Evolutionary conservation across 345 rosid genomes (phyloP), one percentile per base, ranked within the genome.

Genomic region (Dovyalis caffra): DNA sequence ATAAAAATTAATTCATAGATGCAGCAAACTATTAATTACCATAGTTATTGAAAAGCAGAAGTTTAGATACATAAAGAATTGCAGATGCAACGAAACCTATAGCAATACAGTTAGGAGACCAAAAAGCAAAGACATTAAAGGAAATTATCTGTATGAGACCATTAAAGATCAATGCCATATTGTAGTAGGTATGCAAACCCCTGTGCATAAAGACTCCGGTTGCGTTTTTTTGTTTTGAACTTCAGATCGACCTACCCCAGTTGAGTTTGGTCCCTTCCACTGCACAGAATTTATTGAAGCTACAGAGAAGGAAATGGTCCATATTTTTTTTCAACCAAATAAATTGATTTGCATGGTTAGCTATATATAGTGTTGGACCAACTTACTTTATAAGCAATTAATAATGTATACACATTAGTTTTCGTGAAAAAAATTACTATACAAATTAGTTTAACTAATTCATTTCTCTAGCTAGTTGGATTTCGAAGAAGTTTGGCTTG

Each of bases 241-340:
- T n/a, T n/a, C n/a, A n/a, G n/a, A n/a, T n/a, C n/a, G n/a, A n/a
- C n/a, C n/a, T n/a, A n/a, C n/a, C n/a, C n/a, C n/a, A n/a, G n/a
- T n/a, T n/a, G n/a, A 11, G 45, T 40, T 53, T 20, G 70, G 70
- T 35, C 62, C 56, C 38, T 11, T 40, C 7, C 51, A 25, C 37
- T 25, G 21, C 66, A 60, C 47, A 71, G 2, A 56, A 56, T 34
- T 70, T 70, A 56, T 58, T 51, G 45, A 76, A 60, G 64, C 53
- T 37, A 37, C 10, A 6, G 10, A 31, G 15, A 29, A 37, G 28
- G 38, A 37, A 60, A 32, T 20, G 45, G 51, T 38, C 61, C 72
- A 11, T 29, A 45, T 45, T 45, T 15, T 64, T 21, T 64, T 40
- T 14, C 15, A 5, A 0, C 37, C 18, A 31, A n/a, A n/a, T 62